Evolutionary conservation across 2,329 filamentous ascomycete genomes (phyloP), one percentile per base, ranked within the genome.

Genomic region (Apiospora hydei): DNA sequence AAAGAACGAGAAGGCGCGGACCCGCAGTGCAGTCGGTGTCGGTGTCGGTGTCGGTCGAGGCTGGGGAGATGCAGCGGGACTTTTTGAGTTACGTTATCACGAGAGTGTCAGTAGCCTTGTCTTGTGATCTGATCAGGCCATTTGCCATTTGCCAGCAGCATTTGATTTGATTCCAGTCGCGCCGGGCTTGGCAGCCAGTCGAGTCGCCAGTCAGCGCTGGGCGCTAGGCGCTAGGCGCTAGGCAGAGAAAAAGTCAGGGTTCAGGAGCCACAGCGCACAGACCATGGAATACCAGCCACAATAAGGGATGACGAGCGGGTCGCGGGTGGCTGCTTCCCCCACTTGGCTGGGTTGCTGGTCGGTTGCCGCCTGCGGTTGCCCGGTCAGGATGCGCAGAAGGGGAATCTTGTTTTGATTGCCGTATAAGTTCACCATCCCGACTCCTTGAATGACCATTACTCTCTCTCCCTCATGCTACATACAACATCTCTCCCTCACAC

Each of bases 71-170:
- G 34, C 34, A 64, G 57, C 13, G 57, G 34, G 18, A 64, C 57
- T 64, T 64, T 64, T 64, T 64, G 34, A 64, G 57, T 41, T 64
- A 64, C 57, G 57, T 41, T 64, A 64, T 64, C 57, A 41, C 57
- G 41, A 64, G 57, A 64, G 57, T 41, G 34, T 41, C 34, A 41
- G 34, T 21, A 64, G 57, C 57, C 57, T 64, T 64, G 57, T 30
- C 57, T 61, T 64, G 57, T n/a, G 57, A 64, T 64, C 30, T n/a
- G n/a, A n/a, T n/a, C n/a, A n/a, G 57, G 21, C 38, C 57, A 64
- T 30, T 34, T 38, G 53, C 53, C 47, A 51, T 51, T 51, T 24
- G 7, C 24, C 24, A 11, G 7, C 18, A 21, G 46, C 46, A 30
- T 57, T 57, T 57, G 51, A 53, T 53, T 53, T 3, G 2, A 30